These are phyloP conservation scores for Cystobasidium slooffiae DNA, from an alignment of 1,284 basidiomycete genomes.

Conservation along the genomic window DNA sequence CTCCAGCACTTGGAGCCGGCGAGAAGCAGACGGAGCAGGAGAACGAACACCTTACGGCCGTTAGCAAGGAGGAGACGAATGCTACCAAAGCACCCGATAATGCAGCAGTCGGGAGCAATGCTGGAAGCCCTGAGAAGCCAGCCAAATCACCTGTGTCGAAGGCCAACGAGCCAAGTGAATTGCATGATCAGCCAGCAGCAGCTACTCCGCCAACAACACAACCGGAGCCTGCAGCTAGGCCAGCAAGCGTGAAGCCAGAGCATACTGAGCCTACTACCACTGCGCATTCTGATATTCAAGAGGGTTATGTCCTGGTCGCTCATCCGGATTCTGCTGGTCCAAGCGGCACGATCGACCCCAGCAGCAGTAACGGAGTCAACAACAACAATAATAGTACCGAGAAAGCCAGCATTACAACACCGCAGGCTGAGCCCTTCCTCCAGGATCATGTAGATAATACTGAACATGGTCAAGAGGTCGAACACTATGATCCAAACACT, in stretches of 20 bases:
- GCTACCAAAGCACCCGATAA: no score
- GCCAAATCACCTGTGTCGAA: neutral
- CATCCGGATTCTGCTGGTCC: slow-evolving; percentile 11
- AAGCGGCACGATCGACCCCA: slow-evolving; percentile 7
- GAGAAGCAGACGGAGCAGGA: slow-evolving; percentile 2
- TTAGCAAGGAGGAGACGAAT: neutral
- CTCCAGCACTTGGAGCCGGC: slow-evolving; percentile 7
- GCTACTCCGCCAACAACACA: slow-evolving; percentile 5
- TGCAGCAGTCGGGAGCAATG: no score
- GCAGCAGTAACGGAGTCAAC: neutral
- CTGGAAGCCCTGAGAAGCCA: neutral
- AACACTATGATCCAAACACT: slow-evolving; percentile 32
- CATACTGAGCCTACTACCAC: neutral
- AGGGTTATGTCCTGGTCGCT: slow-evolving; percentile 24
- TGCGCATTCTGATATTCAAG: slow-evolving; percentile 1
- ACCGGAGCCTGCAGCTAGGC: neutral
- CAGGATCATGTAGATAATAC: neutral
- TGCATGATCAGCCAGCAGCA: slow-evolving; percentile 15
- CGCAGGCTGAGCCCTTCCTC: slow-evolving; percentile 4
- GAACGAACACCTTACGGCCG: neutral
- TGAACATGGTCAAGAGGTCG: slow-evolving; percentile 17
- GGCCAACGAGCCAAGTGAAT: neutral
- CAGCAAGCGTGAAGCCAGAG: neutral
- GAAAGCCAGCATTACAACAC: slow-evolving; percentile 1
- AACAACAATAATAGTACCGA: neutral